phyloP scores from a whole-genome alignment of 1,284 basidiomycete genomes.

The Trichosporon sp. region DNA sequence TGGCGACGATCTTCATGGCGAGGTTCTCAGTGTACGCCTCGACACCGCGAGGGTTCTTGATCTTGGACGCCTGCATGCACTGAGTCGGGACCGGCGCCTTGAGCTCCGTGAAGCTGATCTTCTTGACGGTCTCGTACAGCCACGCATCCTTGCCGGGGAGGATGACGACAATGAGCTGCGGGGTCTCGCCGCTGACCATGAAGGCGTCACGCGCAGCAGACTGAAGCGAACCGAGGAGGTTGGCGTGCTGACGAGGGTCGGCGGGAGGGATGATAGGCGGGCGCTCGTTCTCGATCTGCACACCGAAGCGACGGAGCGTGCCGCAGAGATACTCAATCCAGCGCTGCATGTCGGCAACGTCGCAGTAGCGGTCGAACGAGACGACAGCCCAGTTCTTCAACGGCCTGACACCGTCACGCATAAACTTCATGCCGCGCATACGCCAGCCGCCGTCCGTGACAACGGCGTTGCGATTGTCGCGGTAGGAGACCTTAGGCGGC shows the following conservation, averaged over 20 bases:
- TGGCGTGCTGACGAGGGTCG: conserved; percentile 23
- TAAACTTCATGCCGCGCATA: conserved; percentile 36
- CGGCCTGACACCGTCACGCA: conserved; percentile 28
- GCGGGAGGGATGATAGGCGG: conserved; percentile 31
- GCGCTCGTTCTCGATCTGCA: conserved; percentile 26
- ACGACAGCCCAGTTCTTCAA: conserved; percentile 43
- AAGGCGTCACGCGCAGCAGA: conserved; percentile 36
- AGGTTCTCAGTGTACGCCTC: conserved; percentile 49
- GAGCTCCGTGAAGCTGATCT: conserved; percentile 37
- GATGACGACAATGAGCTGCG: conserved; percentile 45
- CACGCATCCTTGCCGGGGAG: conserved; percentile 43
- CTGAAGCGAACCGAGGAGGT: conserved; percentile 19
- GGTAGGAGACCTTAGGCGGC: conserved; percentile 39
- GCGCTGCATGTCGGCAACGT: conserved; percentile 28
- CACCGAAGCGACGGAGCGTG: conserved; percentile 25
- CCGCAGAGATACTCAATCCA: conserved; percentile 26
- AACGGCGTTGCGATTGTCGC: conserved; percentile 2
- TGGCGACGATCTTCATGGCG: conserved; percentile 42
- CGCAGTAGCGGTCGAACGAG: conserved; percentile 35
- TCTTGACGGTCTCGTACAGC: conserved; percentile 51
- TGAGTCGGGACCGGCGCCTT: conserved; percentile 41
- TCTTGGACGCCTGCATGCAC: conserved; percentile 47
- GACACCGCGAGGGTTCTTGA: conserved; percentile 33
- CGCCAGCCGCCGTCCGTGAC: conserved; percentile 28
- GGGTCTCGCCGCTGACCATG: conserved; percentile 27